Evolutionary conservation across 768 basidiomycete species (phyloP), one percentile per base, ranked within the genome.

Genomic region (Mycena capillaripes): DNA sequence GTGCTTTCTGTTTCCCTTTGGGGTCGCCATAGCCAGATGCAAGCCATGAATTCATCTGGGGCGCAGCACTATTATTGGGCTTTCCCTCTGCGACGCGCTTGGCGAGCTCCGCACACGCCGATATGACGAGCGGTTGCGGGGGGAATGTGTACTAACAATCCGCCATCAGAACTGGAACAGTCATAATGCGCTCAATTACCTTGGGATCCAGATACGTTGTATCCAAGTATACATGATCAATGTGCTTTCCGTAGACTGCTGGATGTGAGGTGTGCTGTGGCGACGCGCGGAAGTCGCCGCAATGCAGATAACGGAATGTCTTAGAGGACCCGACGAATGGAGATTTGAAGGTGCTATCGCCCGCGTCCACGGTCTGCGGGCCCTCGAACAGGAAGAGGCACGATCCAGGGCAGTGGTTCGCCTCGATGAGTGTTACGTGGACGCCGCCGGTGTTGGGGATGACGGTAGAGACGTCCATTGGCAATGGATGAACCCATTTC

Each of bases 371-470:
- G 0, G 97, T 98, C 79, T 98, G 97, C 48, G 82, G 88, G 8
- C 98, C 97, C 82, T 98, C 96, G 76, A 97, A 99, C 38, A 97
- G 86, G 82, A 98, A 99, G 29, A 99, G 85, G 69, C 92, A 95
- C 2, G 97, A 98, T 5, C 98, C 98, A 7, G 98, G 98, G 81
- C 97, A 98, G 78, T 99, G 98, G 80, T 99, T 99, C 12, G 97
- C 98, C 77, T 98, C 95, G n/a, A 99, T 96, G 46, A 97, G 89
- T 2, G 96, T 98, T 6, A 98, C 97, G 42, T 83, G 85, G 40
- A 98, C 95, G 2, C 97, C 97, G 30, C 91, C 90, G 0, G 96
- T 95, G 75, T 94, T 83, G 0, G 97, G 95, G 66, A 98, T 87
- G 38, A 90, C 79, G 0, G 90, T 92, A 0, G 95, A 88, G 0